Evolutionary conservation across 257 asterid species (phyloP), one percentile per base, ranked within the genome.

Genomic region (Agastache rugosa): DNA sequence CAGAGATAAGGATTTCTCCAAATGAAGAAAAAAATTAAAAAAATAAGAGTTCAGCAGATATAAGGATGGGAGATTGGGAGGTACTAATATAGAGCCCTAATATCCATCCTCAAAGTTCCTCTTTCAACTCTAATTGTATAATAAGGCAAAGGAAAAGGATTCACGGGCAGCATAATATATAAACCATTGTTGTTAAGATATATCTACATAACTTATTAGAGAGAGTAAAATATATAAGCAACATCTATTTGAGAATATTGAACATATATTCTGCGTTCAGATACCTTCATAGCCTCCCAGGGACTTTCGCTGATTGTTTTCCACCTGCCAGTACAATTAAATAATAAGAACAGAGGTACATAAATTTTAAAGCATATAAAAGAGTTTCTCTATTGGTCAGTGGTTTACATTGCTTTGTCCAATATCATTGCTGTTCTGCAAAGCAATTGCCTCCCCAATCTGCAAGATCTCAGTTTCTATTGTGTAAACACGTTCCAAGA

Each of bases 391-490:
- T 19, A 60, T 67, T 16, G 62, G 34, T 66, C n/a, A 63, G 81
- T 79, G 73, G 86, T 81, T 62, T 88, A 91, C 98, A 59, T 16
- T 76, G 83, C 70, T 83, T 65, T 85, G 85, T 58, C 82, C 92
- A 14, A 77, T 70, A 70, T 90, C 87, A 66, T 80, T 84, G 83
- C 80, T 79, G 76, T 86, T 86, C 79, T 90, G 99, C 75, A 84
- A 45, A 67, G 87, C 73, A 74, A 92, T 92, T 39, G 96, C 92
- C 82, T 89, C 97, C 80, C 84, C 94, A 70, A 95, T 89, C 87
- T 95, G 98, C 73, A 95, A 67, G 79, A 95, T 90, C 87, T 95
- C 99, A 67, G 93, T 82, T 79, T 95, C 98, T 72, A 95, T 78
- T 44, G 92, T 87, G 80, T 77, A 75, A 63, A 90, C 98, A 56